Percentiles rank a stretch among this genome's conserved stretches.
Evolutionary conservation across 768 basidiomycete genomes (phyloP).

Genomic region (Kondoa subrosea): DNA sequence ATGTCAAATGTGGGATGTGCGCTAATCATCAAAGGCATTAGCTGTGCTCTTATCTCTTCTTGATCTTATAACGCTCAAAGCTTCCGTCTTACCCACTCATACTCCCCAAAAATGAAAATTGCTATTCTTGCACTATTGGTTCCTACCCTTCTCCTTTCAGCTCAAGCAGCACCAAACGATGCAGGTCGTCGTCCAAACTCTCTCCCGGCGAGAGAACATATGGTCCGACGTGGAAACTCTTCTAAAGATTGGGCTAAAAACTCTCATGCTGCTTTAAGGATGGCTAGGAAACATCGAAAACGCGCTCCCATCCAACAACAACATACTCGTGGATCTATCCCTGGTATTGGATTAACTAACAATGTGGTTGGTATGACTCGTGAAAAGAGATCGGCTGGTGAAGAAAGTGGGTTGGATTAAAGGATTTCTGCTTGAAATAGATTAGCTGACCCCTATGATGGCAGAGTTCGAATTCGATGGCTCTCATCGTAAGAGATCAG

Average conservation of each 20-base stretch:
- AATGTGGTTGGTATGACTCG: neutral
- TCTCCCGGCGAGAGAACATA: neutral
- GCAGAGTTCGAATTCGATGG: neutral
- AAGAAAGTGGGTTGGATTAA: neutral
- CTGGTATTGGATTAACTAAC: neutral
- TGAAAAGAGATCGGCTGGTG: neutral
- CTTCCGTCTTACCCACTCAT: too few species aligned
- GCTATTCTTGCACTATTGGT: neutral
- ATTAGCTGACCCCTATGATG: neutral
- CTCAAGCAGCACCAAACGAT: neutral
- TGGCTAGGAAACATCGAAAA: neutral
- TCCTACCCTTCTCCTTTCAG: neutral
- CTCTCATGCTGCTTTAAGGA: neutral
- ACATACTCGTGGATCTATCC: neutral
- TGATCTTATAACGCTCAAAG: too few species aligned
- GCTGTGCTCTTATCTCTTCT: too few species aligned
- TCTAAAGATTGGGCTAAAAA: neutral
- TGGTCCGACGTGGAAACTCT: neutral
- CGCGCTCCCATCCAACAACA: neutral
- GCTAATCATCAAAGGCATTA: too few species aligned
- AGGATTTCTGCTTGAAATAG: neutral
- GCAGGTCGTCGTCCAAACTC: neutral
- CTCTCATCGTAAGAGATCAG: neutral
- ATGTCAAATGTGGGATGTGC: too few species aligned
- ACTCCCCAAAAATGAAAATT: neutral